These are phyloP conservation scores for Themeda triandra DNA, from an alignment of 176 grass and related monocot genomes.

Conservation along the genomic window DNA sequence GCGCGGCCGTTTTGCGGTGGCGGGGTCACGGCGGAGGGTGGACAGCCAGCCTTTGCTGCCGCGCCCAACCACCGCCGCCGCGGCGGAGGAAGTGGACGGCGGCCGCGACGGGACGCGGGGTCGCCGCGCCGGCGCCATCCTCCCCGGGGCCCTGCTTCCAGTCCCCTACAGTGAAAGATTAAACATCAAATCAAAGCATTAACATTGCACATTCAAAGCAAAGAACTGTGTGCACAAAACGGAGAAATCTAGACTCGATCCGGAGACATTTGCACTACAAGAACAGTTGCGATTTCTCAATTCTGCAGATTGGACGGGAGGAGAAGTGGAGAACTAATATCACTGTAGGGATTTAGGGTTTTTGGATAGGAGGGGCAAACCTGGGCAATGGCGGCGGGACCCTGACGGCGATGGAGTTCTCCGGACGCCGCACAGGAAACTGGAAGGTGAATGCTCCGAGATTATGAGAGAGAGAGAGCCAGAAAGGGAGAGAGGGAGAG, in stretches of 20 bases:
- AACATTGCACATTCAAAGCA: neutral
- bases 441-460: neutral
- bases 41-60: neutral
- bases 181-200: neutral
- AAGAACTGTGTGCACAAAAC: neutral
- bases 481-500: too few relatives aligned
- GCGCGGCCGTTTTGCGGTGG: neutral
- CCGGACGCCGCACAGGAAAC: neutral
- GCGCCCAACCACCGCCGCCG: neutral
- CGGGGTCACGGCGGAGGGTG: neutral
- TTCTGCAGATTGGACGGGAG: neutral
- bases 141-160: neutral
- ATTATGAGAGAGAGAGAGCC: too few relatives aligned
- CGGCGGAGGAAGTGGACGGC: neutral
- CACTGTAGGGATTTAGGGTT: neutral
- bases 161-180: neutral
- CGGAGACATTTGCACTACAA: neutral
- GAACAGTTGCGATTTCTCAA: neutral
- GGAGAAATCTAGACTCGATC: neutral
- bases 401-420: neutral
- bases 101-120: neutral
- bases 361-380: neutral
- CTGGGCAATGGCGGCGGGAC: neutral
- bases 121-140: neutral
- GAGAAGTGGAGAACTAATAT: too few relatives aligned